Evolutionary conservation across 2,329 filamentous ascomycete species (phyloP), one percentile per base, ranked within the genome.

Genomic region (Colletotrichum chlorophyti): DNA sequence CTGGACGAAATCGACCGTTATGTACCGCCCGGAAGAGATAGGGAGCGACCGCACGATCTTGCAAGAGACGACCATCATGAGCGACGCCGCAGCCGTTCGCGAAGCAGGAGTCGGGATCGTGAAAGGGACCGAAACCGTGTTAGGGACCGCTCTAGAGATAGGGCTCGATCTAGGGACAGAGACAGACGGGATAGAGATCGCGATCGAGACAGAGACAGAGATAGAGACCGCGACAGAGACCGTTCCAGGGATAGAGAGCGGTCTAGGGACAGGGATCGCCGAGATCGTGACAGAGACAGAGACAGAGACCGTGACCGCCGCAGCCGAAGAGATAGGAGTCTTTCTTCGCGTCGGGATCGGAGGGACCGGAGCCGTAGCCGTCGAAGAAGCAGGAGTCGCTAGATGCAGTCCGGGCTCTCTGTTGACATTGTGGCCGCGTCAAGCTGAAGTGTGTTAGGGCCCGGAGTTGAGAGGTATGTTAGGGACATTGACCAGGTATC

Each of bases 1-100:
- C 65, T 69, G 1, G 58, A 60, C 21, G 73, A 80, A 50, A 75
- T 79, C 51, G 80, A 83, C 65, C 75, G 79, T 19, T 82, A 82
- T 61, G 75, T 76, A 47, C 79, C 79, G 21, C 70, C 69, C 54
- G 79, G 75, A 26, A 76, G 79, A 14, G 74, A 77, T 21, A 53
- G 61, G 26, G 65, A 67, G 37, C 55, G 59, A 23, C 58, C 53
- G 23, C 58, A 55, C 32, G 62, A 58, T 35, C 66, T 69, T 7
- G 63, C 66, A 3, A 63, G 68, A 11, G 69, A 73, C 38, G 59
- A 66, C 31, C 48, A 63, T 23, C 61, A 66, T 10, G 74, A 76
- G 12, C 67, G 74, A 19, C 69, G 72, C 19, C 67, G 71, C 29
- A 76, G 71, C 53, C 68, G 69, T 27, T 74, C 74, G 35, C 67